These are phyloP conservation scores for Taiozyma sp. DNA, from an alignment of 1,139 yeast genomes.

Conservation along the genomic window DNA sequence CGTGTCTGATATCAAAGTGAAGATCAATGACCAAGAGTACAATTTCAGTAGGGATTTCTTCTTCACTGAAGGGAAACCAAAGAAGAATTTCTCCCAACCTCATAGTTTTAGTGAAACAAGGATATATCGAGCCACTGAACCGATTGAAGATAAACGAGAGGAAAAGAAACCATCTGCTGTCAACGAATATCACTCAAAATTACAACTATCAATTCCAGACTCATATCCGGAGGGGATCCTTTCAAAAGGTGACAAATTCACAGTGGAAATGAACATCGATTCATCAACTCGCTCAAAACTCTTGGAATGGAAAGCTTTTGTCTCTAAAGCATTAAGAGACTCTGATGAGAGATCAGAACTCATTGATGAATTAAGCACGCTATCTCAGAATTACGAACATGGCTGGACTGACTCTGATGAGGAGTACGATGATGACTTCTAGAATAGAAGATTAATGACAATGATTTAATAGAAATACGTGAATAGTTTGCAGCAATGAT, in stretches of 20 bases:
- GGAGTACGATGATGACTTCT: conserved; percentile 18
- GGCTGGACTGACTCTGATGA: conserved; percentile 47
- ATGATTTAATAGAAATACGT: neutral
- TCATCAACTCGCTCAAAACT: conserved; percentile 41
- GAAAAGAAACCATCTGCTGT: conserved; percentile 6
- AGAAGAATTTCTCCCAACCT: neutral
- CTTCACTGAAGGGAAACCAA: conserved; percentile 7
- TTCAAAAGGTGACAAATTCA: conserved; percentile 14
- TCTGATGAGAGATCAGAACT: conserved; percentile 66
- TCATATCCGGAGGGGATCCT: conserved; percentile 28
- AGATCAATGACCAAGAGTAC: conserved; percentile 8
- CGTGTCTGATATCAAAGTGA: conserved; percentile 18
- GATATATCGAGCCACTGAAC: conserved; percentile 25
- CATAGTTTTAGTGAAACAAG: conserved; percentile 22
- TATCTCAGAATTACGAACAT: conserved; percentile 48
- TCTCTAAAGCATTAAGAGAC: conserved; percentile 36
- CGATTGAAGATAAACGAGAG: neutral
- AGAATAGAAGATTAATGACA: neutral
- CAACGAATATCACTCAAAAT: conserved; percentile 6
- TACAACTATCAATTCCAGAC: conserved; percentile 20
- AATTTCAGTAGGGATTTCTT: conserved; percentile 14
- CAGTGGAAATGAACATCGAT: conserved; percentile 39
- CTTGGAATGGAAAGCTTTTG: conserved; percentile 40
- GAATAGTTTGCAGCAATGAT: neutral
- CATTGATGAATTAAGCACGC: conserved; percentile 45